Percentiles rank a stretch among this genome's conserved stretches.
Evolutionary conservation across 495 filamentous ascomycete species (phyloP).

Genomic region (Darksidea phi): DNA sequence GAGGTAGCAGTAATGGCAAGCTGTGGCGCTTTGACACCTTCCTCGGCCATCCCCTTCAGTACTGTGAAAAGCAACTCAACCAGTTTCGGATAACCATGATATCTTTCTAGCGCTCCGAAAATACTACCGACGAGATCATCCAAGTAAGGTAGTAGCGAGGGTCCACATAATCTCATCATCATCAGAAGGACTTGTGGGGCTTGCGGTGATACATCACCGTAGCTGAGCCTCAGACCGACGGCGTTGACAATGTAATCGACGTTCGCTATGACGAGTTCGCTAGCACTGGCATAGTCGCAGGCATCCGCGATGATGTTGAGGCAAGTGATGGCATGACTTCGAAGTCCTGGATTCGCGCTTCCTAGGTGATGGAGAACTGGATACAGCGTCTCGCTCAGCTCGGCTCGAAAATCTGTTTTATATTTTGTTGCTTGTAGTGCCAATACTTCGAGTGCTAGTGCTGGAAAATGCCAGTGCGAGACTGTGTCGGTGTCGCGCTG

Average conservation of each 20-base stretch:
- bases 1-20: conserved; percentile 50
- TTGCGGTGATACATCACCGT: conserved; percentile 85
- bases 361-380: conserved; percentile 84
- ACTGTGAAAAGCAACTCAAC: conserved; percentile 84
- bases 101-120: conserved; percentile 85
- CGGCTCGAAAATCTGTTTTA: conserved; percentile 65
- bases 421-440: conserved; percentile 46
- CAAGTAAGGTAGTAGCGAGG: conserved; percentile 77
- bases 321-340: conserved; percentile 78
- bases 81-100: conserved; percentile 86
- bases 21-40: conserved; percentile 65
- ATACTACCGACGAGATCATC: conserved; percentile 88
- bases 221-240: conserved; percentile 82
- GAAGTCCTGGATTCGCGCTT: conserved; percentile 63
- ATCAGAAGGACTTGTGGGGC: conserved; percentile 88
- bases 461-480: conserved; percentile 62
- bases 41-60: conserved; percentile 74
- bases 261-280: conserved; percentile 82
- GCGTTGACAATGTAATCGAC: conserved; percentile 97
- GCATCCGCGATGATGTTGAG: conserved; percentile 73
- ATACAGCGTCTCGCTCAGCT: conserved; percentile 89
- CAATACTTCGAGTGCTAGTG: conserved; percentile 43
- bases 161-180: conserved; percentile 88
- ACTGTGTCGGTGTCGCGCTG: conserved; percentile 50
- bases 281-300: conserved; percentile 73